phyloP scores from a whole-genome alignment of 768 basidiomycete genomes.

The Cubamyces lactineus region DNA sequence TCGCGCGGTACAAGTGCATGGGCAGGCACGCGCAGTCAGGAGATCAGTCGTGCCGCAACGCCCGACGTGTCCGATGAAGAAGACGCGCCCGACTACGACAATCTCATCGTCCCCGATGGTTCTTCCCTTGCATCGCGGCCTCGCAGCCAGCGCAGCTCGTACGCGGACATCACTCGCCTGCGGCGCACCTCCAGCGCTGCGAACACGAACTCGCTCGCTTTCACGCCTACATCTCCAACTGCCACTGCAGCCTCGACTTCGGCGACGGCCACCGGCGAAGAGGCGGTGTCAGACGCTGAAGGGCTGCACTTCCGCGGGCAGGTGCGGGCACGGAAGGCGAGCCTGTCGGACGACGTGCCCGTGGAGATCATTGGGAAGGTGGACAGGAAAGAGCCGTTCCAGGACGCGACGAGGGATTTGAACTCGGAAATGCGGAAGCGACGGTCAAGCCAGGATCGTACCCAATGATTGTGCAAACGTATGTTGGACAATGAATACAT shows the following conservation, averaged over 20 bases:
- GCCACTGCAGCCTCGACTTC: conserved; percentile 16
- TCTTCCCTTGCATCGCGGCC: conserved; percentile 36
- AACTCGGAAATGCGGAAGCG: conserved; percentile 61
- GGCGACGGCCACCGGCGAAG: conserved; percentile 14
- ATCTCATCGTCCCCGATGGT: conserved; percentile 73
- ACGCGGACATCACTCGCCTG: conserved; percentile 75
- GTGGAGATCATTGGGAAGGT: conserved; percentile 66
- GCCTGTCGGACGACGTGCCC: conserved; percentile 64
- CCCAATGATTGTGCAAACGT: background rate
- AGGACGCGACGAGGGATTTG: conserved; percentile 64
- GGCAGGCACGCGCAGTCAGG: conserved; percentile 64
- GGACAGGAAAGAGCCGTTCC: conserved; percentile 60
- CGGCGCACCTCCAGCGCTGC: conserved; percentile 59
- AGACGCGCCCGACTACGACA: conserved; percentile 86
- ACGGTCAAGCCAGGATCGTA: background rate
- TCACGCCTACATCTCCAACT: conserved; percentile 15
- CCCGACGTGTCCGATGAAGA: conserved; percentile 86
- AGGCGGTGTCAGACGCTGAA: conserved; percentile 40
- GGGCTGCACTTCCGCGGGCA: conserved; percentile 43
- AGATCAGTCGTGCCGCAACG: conserved; percentile 64
- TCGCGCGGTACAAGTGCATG: conserved; percentile 85
- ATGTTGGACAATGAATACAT: background rate
- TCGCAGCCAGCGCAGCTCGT: conserved; percentile 39
- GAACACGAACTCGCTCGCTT: conserved; percentile 44
- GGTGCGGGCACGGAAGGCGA: conserved; percentile 56